These are phyloP conservation scores for Cicer arietinum DNA, from an alignment of 306 rosid species.

Conservation along the genomic window DNA sequence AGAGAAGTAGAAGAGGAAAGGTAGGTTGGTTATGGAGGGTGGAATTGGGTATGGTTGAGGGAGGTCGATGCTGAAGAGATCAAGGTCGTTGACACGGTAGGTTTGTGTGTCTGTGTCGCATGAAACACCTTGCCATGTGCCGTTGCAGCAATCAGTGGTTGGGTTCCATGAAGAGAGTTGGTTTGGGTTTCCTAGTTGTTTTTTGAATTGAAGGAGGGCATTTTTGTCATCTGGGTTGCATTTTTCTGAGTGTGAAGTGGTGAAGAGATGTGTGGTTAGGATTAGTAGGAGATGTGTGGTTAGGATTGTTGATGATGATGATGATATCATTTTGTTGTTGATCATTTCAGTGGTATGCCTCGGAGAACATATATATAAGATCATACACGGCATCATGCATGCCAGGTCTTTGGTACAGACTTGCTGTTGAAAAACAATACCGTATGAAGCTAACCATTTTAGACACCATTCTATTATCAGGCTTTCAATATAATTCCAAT, in stretches of 20 bases:
- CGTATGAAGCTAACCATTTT: no score
- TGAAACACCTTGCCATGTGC: constrained; percentile 5
- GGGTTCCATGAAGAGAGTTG: constrained; percentile 39
- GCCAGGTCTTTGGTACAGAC: no score
- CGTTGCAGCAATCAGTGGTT: constrained; percentile 39
- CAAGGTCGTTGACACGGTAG: constrained; percentile 30
- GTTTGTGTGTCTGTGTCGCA: constrained; percentile 47
- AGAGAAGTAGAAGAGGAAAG: not conserved
- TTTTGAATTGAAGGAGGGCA: constrained; percentile 38
- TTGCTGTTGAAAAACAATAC: no score
- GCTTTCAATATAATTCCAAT: no score
- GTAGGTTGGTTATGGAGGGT: constrained; percentile 30
- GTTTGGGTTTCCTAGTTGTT: constrained; percentile 39
- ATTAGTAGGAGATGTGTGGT: not conserved
- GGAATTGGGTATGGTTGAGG: not conserved
- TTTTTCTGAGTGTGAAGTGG: constrained; percentile 5
- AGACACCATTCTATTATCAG: no score
- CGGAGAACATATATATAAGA: no score
- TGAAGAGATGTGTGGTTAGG: not conserved
- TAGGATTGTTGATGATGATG: no score
- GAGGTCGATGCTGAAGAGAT: constrained; percentile 23
- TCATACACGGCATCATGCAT: no score
- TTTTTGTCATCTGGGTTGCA: constrained; percentile 41
- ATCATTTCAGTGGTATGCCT: no score
- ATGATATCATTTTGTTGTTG: no score